Percentiles rank a stretch among this genome's conserved stretches.
phyloP scores from a whole-genome alignment of 176 grass and related monocot species.

The Ananas comosus region DNA sequence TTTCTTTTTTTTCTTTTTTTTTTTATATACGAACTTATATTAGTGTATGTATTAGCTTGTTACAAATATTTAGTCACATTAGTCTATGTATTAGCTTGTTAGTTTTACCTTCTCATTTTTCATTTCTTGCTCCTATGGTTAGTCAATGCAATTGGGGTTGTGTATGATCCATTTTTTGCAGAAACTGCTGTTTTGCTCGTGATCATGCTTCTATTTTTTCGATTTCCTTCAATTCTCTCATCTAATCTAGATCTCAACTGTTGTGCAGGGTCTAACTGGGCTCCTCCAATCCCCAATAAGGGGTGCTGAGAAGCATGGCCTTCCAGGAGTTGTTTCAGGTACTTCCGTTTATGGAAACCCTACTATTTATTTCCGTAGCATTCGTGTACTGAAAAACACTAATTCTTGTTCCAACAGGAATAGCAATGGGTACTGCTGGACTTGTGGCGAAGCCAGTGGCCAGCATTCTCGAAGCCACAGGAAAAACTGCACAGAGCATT shows the following conservation, averaged over 20 bases:
- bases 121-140: too few species aligned
- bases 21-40: too few species aligned
- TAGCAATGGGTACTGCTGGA: constrained; percentile 90
- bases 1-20: too few species aligned
- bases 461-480: constrained; percentile 90
- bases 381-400: not conserved
- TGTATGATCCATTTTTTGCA: too few species aligned
- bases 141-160: too few species aligned
- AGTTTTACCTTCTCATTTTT: too few species aligned
- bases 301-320: constrained; percentile 93
- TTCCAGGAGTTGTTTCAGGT: constrained; percentile 93
- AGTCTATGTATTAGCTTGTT: too few species aligned
- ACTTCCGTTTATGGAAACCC: not conserved
- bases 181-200: too few species aligned
- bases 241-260: constrained; percentile 8
- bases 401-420: constrained; percentile 42
- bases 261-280: constrained; percentile 80
- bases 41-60: too few species aligned
- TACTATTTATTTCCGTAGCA: not conserved
- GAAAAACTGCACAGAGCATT: constrained; percentile 96
- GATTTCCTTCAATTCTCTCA: not conserved
- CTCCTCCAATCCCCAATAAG: constrained; percentile 90
- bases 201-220: not conserved
- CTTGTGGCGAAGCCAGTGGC: constrained; percentile 85
- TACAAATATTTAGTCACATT: too few species aligned